Base-by-base conservation (phyloP, 108 stramenopile species). In the Conticribra weissflogii region DNA sequence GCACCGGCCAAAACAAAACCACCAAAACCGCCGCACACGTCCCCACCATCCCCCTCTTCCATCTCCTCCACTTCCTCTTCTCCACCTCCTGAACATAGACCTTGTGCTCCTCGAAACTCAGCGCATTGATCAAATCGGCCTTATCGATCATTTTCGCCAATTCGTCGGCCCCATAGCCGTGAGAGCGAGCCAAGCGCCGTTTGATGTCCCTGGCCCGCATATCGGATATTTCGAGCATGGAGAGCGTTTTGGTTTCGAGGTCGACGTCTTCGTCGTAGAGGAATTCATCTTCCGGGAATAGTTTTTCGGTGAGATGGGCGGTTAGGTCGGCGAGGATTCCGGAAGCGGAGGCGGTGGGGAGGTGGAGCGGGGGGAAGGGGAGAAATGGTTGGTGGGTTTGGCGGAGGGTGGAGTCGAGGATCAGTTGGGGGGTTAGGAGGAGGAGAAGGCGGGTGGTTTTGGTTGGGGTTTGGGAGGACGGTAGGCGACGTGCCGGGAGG, bases 141-240 rank as follows among this genome's bases (percentile, higher is more conserved):
- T 95, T 95, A 62, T 95, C 91, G 31, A 95, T 79, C 88, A 95
- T 92, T 56, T 84, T 72, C 8, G 64, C 85, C 51, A 95, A 29
- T 83, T 95, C 94, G 54, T 91, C 90, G 12, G 91, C 87, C 22
- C 81, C 78, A 56, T 82, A 82, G 3, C 79, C 94, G 54, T 95
- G 94, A n/a, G 66, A 64, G 48, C 91, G 84, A 3, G 86, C 68
- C 22, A 95, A 58, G 21, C 90, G 79, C 49, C 90, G 72, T 71
- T 90, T 92, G 60, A 95, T 86, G 34, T 92, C 90, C 14, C 94
- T 80, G 0, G 83, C 94, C 29, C 90, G 82, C 84, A 95, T 83
- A 16, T 84, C 77, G 8, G 82, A 81, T 55, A 95, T 83, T 66
- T 92, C 84, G 29, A 87, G 71, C 24, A 91, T 73, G 34, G 86